Percentiles rank a stretch among this genome's conserved stretches.
Conservation (phyloP, 2,329 filamentous ascomycete species). For the Ophiostoma sp. region DNA sequence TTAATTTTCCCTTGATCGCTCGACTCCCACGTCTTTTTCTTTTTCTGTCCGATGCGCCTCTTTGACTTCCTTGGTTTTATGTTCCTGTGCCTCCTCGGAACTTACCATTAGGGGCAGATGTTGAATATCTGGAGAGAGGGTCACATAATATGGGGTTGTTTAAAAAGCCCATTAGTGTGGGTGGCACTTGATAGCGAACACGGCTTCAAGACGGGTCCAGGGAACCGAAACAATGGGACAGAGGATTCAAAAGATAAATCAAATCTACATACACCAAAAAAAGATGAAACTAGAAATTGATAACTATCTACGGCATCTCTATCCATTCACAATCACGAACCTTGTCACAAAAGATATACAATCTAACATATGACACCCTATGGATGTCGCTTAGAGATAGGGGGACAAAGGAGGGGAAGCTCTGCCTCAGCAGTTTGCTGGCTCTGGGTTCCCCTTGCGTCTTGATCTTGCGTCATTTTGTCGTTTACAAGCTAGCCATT, state of each 20-base stretch:
- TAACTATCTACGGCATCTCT: neutral
- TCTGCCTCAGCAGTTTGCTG: neutral
- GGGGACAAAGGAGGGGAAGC: neutral
- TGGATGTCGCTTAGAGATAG: neutral
- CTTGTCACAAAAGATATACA: neutral
- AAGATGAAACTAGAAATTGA: neutral
- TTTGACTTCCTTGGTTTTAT: neutral
- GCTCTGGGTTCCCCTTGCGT: neutral
- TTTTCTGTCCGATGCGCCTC: neutral
- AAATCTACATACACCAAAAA: neutral
- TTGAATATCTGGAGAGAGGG: neutral
- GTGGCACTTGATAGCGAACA: neutral
- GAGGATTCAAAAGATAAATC: neutral
- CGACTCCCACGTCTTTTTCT: neutral
- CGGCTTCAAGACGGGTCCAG: neutral
- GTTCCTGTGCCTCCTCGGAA: neutral
- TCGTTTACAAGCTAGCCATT: neutral
- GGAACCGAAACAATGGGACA: neutral
- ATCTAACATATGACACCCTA: neutral
- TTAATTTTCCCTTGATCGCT: neutral
- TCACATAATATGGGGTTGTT: neutral
- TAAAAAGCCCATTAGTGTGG: neutral
- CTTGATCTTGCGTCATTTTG: slow-evolving; percentile 4
- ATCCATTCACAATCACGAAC: neutral
- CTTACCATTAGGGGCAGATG: neutral